Percentiles rank a stretch among this genome's conserved stretches.
phyloP scores from a whole-genome alignment of 2,329 filamentous ascomycete genomes.

The Talaromyces amestolkiae region DNA sequence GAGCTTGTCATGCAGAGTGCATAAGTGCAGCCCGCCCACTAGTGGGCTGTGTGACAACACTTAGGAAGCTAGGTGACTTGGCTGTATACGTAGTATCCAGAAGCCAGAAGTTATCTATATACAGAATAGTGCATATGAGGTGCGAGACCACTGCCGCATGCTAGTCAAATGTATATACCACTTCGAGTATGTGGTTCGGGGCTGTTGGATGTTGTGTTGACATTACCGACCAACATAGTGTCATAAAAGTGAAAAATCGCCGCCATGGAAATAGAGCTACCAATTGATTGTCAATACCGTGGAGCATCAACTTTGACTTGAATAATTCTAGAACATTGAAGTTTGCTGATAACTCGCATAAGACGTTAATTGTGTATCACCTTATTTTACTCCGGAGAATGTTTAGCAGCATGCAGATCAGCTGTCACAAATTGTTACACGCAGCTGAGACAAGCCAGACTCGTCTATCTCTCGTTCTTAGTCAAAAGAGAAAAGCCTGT shows the following conservation, averaged over 20 bases:
- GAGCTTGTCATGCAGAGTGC: constrained; percentile 8
- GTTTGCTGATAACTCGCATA: neutral
- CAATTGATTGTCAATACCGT: neutral
- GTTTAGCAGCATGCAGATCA: neutral
- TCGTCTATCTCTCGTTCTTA: neutral
- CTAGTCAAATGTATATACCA: neutral
- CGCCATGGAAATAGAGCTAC: neutral
- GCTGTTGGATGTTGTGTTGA: neutral
- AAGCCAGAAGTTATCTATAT: neutral
- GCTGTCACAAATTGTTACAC: neutral
- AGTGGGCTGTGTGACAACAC: constrained; percentile 2
- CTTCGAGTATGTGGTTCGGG: neutral
- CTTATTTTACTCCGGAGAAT: neutral
- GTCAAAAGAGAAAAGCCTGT: neutral
- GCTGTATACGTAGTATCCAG: neutral
- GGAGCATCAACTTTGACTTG: neutral
- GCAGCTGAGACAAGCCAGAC: neutral
- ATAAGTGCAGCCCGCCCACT: neutral
- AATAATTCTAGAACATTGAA: neutral
- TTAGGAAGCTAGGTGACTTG: neutral
- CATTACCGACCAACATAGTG: neutral
- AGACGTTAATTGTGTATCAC: neutral
- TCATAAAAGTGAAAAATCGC: neutral
- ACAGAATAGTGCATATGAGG: neutral
- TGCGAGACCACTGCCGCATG: neutral